Evolutionary conservation across 257 asterid genomes (phyloP).

Genomic region (Solanum sitiens): DNA sequence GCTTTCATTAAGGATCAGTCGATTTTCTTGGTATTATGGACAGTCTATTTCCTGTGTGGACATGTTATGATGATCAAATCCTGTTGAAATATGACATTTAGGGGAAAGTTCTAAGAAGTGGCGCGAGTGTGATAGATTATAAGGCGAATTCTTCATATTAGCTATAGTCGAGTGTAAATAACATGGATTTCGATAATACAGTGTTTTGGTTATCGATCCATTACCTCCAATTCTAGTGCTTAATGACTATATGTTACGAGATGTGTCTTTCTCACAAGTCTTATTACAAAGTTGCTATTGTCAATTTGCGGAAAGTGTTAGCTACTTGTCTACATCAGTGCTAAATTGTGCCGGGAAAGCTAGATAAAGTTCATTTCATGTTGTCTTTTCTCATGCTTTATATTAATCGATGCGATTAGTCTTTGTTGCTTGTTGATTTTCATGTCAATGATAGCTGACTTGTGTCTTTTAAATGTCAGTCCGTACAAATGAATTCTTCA

Average conservation of each 20-base stretch:
- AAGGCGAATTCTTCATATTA: neutral
- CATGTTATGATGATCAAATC: neutral
- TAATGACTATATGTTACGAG: neutral
- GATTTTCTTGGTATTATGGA: neutral
- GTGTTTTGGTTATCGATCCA: neutral
- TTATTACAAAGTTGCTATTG: neutral
- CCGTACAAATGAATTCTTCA: slow-evolving; percentile 46
- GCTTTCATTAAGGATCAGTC: neutral
- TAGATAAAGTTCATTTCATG: neutral
- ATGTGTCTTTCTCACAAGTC: neutral
- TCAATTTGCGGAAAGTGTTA: neutral
- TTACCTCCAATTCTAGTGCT: neutral
- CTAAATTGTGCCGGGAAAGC: neutral
- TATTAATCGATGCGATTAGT: neutral
- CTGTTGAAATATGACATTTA: neutral
- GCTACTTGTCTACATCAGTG: neutral
- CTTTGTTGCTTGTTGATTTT: neutral
- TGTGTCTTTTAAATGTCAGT: slow-evolving; percentile 10
- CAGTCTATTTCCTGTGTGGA: neutral
- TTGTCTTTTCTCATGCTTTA: neutral
- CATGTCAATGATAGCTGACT: neutral
- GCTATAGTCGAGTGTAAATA: neutral
- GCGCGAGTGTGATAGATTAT: neutral
- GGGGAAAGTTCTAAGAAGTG: neutral
- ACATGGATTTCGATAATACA: neutral